Evolutionary conservation across 2,329 filamentous ascomycete species (phyloP).

Genomic region (Chaetomium sp.): DNA sequence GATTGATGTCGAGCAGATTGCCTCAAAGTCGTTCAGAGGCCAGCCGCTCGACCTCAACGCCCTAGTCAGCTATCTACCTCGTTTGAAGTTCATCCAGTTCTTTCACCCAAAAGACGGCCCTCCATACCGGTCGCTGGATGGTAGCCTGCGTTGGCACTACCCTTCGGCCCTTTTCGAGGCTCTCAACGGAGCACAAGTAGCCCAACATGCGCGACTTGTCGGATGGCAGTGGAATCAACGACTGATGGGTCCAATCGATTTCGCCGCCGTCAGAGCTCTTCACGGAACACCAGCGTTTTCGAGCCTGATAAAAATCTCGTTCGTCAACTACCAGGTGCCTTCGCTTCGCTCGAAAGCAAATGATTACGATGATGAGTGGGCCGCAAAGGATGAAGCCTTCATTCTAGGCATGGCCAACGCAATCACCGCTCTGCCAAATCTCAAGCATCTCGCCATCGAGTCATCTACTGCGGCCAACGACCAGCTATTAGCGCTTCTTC

Average conservation of each 20-base stretch:
- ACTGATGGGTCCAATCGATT: constrained; percentile 50
- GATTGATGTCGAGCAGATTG: constrained; percentile 64
- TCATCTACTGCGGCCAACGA: constrained; percentile 73
- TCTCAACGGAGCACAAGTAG: constrained; percentile 50
- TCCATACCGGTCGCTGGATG: constrained; percentile 62
- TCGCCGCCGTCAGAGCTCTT: constrained; percentile 53
- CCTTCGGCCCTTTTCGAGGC: constrained; percentile 65
- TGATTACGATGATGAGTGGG: constrained; percentile 48
- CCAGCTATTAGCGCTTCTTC: constrained; percentile 67
- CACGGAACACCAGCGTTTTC: constrained; percentile 62
- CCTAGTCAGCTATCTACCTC: constrained; percentile 66
- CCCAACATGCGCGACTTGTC: constrained; percentile 19
- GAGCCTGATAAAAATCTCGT: constrained; percentile 56
- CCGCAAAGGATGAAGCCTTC: constrained; percentile 40
- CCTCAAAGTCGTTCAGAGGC: constrained; percentile 56
- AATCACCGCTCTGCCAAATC: constrained; percentile 56
- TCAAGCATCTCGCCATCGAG: constrained; percentile 72
- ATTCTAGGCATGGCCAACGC: constrained; percentile 49
- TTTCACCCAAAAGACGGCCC: constrained; percentile 69
- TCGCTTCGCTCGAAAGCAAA: constrained; percentile 48
- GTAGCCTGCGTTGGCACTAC: constrained; percentile 69
- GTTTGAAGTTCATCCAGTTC: constrained; percentile 70
- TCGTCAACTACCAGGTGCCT: constrained; percentile 65
- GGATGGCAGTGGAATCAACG: constrained; percentile 65
- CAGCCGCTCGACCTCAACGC: constrained; percentile 49